Evolutionary conservation across 2,329 filamentous ascomycete species (phyloP).

Genomic region (Ophiostoma tasmaniense): DNA sequence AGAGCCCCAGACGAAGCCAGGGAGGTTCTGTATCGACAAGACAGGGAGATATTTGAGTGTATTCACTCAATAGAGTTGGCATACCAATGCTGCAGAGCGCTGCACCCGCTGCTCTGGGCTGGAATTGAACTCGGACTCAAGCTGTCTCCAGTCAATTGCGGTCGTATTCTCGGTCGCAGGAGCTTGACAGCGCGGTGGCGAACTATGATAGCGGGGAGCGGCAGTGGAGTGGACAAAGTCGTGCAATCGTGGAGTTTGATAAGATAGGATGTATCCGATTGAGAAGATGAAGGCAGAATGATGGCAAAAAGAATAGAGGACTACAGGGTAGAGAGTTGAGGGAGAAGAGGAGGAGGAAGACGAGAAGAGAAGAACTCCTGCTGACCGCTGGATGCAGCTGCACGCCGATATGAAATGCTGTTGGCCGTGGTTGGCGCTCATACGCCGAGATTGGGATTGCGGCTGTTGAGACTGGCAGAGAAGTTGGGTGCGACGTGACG

Average conservation of each 20-base stretch:
- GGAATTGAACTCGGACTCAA: not conserved
- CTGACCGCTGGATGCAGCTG: not conserved
- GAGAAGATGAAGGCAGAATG: not conserved
- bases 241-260: not conserved
- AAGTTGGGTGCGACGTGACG: not conserved
- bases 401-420: not conserved
- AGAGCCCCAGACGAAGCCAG: not conserved
- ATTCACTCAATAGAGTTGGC: not conserved
- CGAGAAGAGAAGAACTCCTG: not conserved
- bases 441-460: not conserved
- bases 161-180: not conserved
- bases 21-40: not conserved
- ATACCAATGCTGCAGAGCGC: not conserved
- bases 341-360: not conserved
- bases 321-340: not conserved
- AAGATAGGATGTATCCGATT: not conserved
- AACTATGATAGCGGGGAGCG: not conserved
- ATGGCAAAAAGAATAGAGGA: not conserved
- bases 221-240: not conserved
- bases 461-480: not conserved
- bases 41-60: not conserved
- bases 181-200: conserved; percentile 1
- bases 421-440: not conserved
- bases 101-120: not conserved
- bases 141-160: not conserved